Base-by-base conservation (phyloP, 331 rosid species). In the Quercus tomentella region DNA sequence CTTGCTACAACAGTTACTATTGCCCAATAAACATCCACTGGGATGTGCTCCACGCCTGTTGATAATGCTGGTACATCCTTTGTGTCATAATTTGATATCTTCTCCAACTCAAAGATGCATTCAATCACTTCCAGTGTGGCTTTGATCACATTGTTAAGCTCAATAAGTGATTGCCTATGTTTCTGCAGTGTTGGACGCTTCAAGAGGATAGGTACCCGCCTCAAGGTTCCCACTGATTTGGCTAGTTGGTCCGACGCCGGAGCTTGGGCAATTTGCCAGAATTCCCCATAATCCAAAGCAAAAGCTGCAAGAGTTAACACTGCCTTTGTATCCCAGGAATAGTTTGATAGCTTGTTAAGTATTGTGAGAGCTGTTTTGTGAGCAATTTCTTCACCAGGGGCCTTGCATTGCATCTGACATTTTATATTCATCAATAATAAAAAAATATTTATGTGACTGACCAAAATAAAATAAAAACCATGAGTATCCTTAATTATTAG, bases 261-360 rank as follows among this genome's bases (percentile, higher is more conserved):
- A 28, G 22, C 31, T 6, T 72, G 72, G 10, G 84, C 81, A 33
- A 84, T 75, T 33, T 76, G 84, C 84, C 87, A 84, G 72, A 84
- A 84, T 6, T 84, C 87, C 10, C 87, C 84, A 66, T 76, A 80
- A 15, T 84, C 81, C 76, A 84, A 71, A 49, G 84, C 81, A 75
- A 88, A 91, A 10, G 96, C 92, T 1, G 91, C 89, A 1, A 91
- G 72, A 23, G 91, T 79, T 17, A 88, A 70, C 73, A 91, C 89
- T 3, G 89, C 94, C 61, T 90, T 90, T 71, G 89, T 82, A 6
- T 85, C 91, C 94, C 92, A 90, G 0, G 86, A 79, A 31, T 84
- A 85, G 18, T 62, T 31, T 1, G 89, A 83, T 6, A 88, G 82
- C 72, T 88, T 88, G 79, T 86, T 79, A 0, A 88, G 85, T 10